Percentiles rank a stretch among this genome's conserved stretches.
These are phyloP conservation scores for Cephaloascus albidus DNA, from an alignment of 805 yeast species.

Conservation along the genomic window DNA sequence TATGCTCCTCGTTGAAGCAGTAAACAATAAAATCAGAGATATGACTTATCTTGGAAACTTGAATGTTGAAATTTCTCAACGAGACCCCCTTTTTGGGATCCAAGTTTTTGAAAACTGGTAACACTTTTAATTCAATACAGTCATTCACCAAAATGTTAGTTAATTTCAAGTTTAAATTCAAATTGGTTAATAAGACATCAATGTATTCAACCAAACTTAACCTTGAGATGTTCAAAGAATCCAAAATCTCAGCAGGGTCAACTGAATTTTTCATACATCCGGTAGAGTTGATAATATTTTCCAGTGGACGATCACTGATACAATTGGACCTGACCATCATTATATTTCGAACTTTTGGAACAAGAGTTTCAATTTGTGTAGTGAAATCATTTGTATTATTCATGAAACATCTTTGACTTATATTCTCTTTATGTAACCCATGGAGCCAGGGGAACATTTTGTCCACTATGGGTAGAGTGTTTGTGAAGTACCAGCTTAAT, in stretches of 20 bases:
- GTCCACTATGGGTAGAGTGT: conserved; percentile 52
- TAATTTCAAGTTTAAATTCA: conserved; percentile 13
- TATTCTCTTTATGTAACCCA: conserved; percentile 53
- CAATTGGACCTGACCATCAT: conserved; percentile 15
- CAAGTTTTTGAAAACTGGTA: conserved; percentile 47
- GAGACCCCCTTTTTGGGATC: conserved; percentile 71
- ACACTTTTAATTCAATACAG: conserved; percentile 27
- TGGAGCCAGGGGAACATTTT: conserved; percentile 87
- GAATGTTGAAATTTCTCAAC: conserved; percentile 78
- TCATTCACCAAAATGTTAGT: conserved; percentile 26
- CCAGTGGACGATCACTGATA: conserved; percentile 11
- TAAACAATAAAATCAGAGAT: conserved; percentile 75
- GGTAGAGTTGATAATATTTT: conserved; percentile 15
- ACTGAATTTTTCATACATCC: conserved; percentile 48
- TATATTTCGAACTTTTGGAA: conserved; percentile 1
- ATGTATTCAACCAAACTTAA: conserved; percentile 16
- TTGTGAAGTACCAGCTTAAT: neutral
- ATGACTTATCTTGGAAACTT: conserved; percentile 69
- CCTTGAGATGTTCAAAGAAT: conserved; percentile 33
- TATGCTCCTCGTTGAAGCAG: conserved; percentile 38
- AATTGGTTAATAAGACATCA: conserved; percentile 4
- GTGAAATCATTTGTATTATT: conserved; percentile 4
- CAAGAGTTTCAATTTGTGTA: conserved; percentile 7
- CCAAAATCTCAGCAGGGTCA: conserved; percentile 42
- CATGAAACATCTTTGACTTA: conserved; percentile 42